Conservation (phyloP, 768 basidiomycete species). For the Phaeotremella skinneri region DNA sequence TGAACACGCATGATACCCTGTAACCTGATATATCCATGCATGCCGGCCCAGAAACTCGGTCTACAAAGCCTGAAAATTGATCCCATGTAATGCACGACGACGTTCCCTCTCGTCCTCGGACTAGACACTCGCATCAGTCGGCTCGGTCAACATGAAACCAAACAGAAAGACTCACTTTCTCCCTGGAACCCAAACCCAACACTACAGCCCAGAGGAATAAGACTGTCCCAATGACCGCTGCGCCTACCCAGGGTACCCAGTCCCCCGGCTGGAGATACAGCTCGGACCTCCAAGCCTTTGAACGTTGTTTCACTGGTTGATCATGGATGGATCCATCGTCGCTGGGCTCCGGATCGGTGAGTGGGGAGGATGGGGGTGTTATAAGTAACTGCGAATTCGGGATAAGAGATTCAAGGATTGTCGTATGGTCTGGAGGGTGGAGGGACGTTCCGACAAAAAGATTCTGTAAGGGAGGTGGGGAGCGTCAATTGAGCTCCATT, state of each 20-base stretch:
- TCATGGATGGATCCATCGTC: not conserved
- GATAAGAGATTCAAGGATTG: constrained; percentile 94
- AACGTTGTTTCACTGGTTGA: constrained; percentile 24
- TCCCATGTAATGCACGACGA: constrained; percentile 82
- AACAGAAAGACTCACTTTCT: constrained; percentile 65
- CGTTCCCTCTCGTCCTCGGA: constrained; percentile 91
- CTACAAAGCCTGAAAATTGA: constrained; percentile 93
- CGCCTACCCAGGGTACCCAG: constrained; percentile 97
- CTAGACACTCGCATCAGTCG: constrained; percentile 53
- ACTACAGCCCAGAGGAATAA: constrained; percentile 75
- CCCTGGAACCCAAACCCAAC: constrained; percentile 80
- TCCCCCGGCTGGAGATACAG: constrained; percentile 89
- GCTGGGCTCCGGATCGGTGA: not conserved
- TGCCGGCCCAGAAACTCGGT: no score
- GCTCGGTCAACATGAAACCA: constrained; percentile 9
- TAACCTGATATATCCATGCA: no score
- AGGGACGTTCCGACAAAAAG: constrained; percentile 91
- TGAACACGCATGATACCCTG: no score
- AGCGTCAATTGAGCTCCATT: not conserved
- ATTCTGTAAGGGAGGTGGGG: constrained; percentile 55
- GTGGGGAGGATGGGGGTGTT: constrained; percentile 59
- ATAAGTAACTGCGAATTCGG: constrained; percentile 98
- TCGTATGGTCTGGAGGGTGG: constrained; percentile 67
- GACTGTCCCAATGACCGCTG: constrained; percentile 74
- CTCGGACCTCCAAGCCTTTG: constrained; percentile 73